Base-by-base conservation (phyloP, 495 filamentous ascomycete species). In the Penicillium pulvis region DNA sequence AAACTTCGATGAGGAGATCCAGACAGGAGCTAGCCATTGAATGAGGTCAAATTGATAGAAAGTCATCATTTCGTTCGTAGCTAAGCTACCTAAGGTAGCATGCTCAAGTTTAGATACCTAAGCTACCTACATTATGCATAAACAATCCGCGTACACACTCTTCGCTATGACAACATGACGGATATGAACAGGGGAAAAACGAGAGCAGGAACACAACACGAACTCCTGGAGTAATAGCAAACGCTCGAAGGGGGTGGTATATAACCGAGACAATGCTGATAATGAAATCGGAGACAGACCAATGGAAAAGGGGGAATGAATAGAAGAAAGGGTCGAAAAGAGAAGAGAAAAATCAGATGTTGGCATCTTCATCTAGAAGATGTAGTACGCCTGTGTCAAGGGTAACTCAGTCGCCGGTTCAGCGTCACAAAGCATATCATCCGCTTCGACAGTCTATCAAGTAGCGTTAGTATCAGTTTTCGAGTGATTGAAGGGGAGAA, bases 321-420 rank as follows among this genome's bases (percentile, higher is more conserved):
- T 26, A 53, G 33, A 19, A 41, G 33, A 53, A 20, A n/a, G n/a
- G 19, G 11, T 12, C 35, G 9, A 42, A 53, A 44, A 44, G 46
- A 56, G 55, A 43, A 19, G 6, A 47, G 6, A 23, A 28, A 6
- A 56, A 26, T 1, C 17, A 9, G 26, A 49, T 45, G 24, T 7
- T 6, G 5, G 7, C 8, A 16, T 39, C 36, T 46, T 57, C 6
- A 36, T 58, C 77, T 73, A 94, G 69, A 90, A 97, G 57, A 93
- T 82, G 75, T 86, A 97, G 64, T 83, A 93, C 16, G 68, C 75
- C 83, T 97, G 93, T 63, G 90, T 87, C 68, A 98, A 71, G 48
- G 95, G 94, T 73, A 98, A 68, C 55, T 63, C 78, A 14, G 69
- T 73, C 43, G 89, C 84, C 19, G 94, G 91, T 72, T 89, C 91